These are phyloP conservation scores for Fusarium palustre DNA, from an alignment of 2,329 filamentous ascomycete genomes.

Conservation along the genomic window DNA sequence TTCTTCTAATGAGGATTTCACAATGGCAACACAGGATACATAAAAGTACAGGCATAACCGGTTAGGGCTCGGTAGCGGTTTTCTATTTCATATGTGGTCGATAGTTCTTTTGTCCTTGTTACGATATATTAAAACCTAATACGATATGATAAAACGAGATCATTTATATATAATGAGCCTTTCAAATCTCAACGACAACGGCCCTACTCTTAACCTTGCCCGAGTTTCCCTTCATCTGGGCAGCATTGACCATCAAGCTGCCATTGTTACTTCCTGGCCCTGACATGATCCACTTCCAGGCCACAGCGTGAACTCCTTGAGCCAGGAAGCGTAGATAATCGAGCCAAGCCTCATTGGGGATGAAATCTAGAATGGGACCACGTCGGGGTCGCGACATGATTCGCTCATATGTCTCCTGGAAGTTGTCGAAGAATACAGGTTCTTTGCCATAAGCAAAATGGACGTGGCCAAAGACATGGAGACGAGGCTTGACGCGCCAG, in stretches of 20 bases:
- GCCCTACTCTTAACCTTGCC: conserved; percentile 59
- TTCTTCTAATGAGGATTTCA: conserved; percentile 4
- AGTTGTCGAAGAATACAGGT: conserved; percentile 78
- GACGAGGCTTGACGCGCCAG: conserved; percentile 77
- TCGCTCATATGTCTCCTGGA: conserved; percentile 78
- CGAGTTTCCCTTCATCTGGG: conserved; percentile 66
- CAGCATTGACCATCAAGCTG: conserved; percentile 67
- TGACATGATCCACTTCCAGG: conserved; percentile 69
- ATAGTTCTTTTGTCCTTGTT: conserved; percentile 32
- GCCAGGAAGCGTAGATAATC: conserved; percentile 59
- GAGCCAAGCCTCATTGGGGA: conserved; percentile 61
- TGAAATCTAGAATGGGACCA: conserved; percentile 59
- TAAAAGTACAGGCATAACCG: conserved; percentile 6
- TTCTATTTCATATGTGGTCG: conserved; percentile 6
- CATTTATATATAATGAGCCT: background rate
- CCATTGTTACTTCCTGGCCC: conserved; percentile 64
- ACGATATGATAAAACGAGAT: conserved; percentile 20
- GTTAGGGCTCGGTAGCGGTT: background rate
- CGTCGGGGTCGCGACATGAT: conserved; percentile 61
- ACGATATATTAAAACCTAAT: conserved; percentile 12
- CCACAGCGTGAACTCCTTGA: conserved; percentile 60
- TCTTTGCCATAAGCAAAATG: conserved; percentile 80
- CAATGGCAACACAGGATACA: conserved; percentile 2
- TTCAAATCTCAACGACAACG: conserved; percentile 52
- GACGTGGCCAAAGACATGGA: conserved; percentile 89